Base-by-base conservation (phyloP, 352 stramenopile genomes). In the Globisporangium perplexum region DNA sequence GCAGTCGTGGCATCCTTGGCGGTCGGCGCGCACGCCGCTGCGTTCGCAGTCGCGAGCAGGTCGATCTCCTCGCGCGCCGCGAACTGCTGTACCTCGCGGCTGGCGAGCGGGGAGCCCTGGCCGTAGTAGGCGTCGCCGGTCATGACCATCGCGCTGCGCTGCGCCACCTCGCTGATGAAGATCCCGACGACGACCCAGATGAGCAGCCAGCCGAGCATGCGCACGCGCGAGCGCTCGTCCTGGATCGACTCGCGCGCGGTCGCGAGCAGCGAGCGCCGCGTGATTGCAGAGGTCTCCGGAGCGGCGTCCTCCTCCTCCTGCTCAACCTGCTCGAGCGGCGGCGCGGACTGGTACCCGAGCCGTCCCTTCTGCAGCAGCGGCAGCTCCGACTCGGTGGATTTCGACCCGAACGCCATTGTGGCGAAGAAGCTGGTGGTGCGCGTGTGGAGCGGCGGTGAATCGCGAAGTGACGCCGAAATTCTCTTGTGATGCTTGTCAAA, bases 171-270 rank as follows among this genome's bases (percentile, higher is more conserved):
- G 57, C 63, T 86, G 46, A 80, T 54, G 33, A 73, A 62, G 57
- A 70, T 65, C 20, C 78, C 78, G 47, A 85, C 39, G 3, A 72
- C 72, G 43, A 87, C 62, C 69, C 68, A 87, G 28, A 60, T 76
- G 36, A 83, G 36, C 31, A 82, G 59, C 24, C 75, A 74, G 7
- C 65, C 65, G 39, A 81, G 49, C 47, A 69, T 65, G 47, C 58
- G 60, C 44, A 72, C 17, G 50, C 60, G 66, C 56, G 65, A 78
- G 46, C 70, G 69, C 53, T 78, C 67, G 14, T 58, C 42, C 33
- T 59, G 67, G 44, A 80, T 52, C 18, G 48, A 61, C n/a, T 55
- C 51, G 30, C 53, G 58, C 52, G 47, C 36, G 22, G 52, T 50
- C 18, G 36, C 18, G n/a, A 55, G 23, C 28, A 55, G 11, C 28